Evolutionary conservation across 352 stramenopile genomes (phyloP), one percentile per base, ranked within the genome.

Genomic region (Blastocystis sp.): DNA sequence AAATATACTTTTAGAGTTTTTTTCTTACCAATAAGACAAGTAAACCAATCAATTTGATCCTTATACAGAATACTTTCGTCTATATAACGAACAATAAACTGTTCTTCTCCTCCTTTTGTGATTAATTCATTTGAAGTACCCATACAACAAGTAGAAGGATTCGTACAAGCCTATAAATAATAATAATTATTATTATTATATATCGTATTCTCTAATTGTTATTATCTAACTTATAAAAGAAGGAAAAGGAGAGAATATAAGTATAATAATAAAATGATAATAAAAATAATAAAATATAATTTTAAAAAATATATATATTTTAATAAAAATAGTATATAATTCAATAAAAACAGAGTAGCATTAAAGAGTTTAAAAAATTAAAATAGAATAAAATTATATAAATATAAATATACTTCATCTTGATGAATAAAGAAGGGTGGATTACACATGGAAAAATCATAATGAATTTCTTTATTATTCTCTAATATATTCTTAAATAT

Each of bases 401-500:
- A n/a, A n/a, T n/a, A n/a, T n/a, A 31, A n/a, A 32, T 4, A 0
- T 10, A 59, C 33, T n/a, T 59, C 49, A 9, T 59, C 49, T 7
- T 13, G 7, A 24, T 24, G 39, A n/a, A 21, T 24, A n/a, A 48
- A 59, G 31, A 59, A 59, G 18, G 49, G 49, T 36, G 49, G 49
- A n/a, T 59, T 59, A 21, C 49, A 59, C 32, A 59, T 59, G 21
- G 19, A 59, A 27, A 59, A 59, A n/a, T 6, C 19, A 19, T 49
- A 11, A 2, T 10, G 33, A 0, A 24, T 7, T 11, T 40, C 1
- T 13, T 7, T n/a, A n/a, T n/a, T 3, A 11, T 23, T 18, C 6
- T n/a, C 30, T 11, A 59, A n/a, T 23, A 23, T 25, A 3, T 46
- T 28, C 13, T n/a, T 39, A 16, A 59, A 40, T 9, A 59, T 13